These are phyloP conservation scores for Aspergillus nanangensis DNA, from an alignment of 495 filamentous ascomycete species.

Conservation along the genomic window DNA sequence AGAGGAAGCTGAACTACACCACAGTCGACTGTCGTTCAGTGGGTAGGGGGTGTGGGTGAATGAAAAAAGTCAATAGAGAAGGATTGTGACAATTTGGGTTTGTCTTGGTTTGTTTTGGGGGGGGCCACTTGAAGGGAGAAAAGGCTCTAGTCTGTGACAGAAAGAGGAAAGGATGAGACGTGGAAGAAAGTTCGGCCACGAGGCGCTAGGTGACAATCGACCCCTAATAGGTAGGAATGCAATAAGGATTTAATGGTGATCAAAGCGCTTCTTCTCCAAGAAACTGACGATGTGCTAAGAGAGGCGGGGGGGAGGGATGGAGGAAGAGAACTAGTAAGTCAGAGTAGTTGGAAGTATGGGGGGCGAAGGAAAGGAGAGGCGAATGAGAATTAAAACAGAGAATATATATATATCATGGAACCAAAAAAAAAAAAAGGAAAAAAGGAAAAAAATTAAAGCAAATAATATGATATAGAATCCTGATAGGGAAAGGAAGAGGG, in stretches of 20 bases:
- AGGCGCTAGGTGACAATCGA: not conserved
- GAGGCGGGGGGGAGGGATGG: not conserved
- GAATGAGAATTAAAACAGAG: conserved; percentile 2
- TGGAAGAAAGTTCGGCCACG: not conserved
- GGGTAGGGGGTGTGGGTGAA: too few relatives aligned
- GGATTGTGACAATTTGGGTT: not conserved
- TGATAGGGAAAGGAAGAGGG: too few relatives aligned
- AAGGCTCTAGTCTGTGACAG: not conserved
- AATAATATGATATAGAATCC: too few relatives aligned
- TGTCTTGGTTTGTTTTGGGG: not conserved
- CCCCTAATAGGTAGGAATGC: not conserved
- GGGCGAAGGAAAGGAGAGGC: conserved; percentile 4
- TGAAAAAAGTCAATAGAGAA: conserved; percentile 3
- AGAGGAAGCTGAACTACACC: not conserved
- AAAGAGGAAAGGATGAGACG: not conserved
- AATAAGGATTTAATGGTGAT: too few relatives aligned
- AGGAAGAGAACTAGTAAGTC: too few relatives aligned
- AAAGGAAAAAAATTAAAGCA: too few relatives aligned
- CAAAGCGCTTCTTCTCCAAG: too few relatives aligned
- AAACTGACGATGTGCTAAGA: too few relatives aligned
- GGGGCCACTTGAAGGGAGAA: not conserved
- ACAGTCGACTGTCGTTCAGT: too few relatives aligned
- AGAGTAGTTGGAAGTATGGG: too few relatives aligned
- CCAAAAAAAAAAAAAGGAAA: too few relatives aligned
- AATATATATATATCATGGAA: too few relatives aligned